Conservation (phyloP, 768 basidiomycete genomes). For the Termitomyces sp. region DNA sequence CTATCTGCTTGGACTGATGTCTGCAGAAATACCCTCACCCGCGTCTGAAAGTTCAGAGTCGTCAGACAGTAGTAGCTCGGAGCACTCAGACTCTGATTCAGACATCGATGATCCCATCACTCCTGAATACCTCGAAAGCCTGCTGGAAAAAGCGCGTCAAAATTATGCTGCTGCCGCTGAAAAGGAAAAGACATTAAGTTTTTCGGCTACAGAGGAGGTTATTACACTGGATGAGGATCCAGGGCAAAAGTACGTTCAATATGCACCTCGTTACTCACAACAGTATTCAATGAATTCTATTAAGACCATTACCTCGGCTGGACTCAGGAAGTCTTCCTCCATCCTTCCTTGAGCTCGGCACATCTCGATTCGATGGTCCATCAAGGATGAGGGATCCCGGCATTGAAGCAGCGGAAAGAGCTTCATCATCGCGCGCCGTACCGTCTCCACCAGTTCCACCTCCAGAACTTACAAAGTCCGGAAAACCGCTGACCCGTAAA, state of each 20-base stretch:
- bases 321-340: conserved; percentile 63
- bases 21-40: conserved; percentile 10
- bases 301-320: conserved; percentile 62
- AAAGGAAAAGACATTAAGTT: conserved; percentile 26
- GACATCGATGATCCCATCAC: conserved; percentile 51
- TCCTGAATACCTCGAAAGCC: conserved; percentile 57
- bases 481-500: conserved; percentile 69
- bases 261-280: conserved; percentile 6
- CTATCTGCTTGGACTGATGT: not conserved
- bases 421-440: conserved; percentile 43
- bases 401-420: conserved; percentile 49
- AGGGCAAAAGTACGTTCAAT: conserved; percentile 33
- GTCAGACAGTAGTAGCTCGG: conserved; percentile 31
- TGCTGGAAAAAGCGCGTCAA: conserved; percentile 61
- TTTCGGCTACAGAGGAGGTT: conserved; percentile 40
- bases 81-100: conserved; percentile 38
- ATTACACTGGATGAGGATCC: conserved; percentile 44
- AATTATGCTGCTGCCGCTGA: conserved; percentile 38
- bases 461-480: conserved; percentile 55
- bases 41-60: conserved; percentile 29
- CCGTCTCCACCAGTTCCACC: conserved; percentile 67
- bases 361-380: conserved; percentile 40
- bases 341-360: conserved; percentile 60
- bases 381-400: conserved; percentile 61
- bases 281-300: not conserved